Evolutionary conservation across 2,329 filamentous ascomycete genomes (phyloP).

Genomic region (Fulvia fulva): DNA sequence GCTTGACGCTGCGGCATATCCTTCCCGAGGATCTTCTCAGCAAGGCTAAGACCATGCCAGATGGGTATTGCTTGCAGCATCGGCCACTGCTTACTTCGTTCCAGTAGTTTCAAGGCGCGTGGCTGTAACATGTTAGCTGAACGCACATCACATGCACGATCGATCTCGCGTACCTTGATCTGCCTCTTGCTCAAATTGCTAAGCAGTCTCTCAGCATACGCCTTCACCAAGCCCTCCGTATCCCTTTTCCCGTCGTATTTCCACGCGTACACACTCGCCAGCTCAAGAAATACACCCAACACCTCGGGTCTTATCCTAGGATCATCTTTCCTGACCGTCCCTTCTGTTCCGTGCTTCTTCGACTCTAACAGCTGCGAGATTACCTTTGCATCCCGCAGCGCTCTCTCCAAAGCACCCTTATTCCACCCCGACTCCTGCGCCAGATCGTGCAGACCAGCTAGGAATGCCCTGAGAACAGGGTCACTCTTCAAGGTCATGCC

Average conservation of each 20-base stretch:
- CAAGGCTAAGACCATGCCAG: constrained; percentile 44
- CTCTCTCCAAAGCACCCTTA: constrained; percentile 35
- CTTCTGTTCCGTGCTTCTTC: constrained; percentile 35
- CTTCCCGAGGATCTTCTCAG: constrained; percentile 39
- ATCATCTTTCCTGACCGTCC: constrained; percentile 25
- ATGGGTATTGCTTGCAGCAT: constrained; percentile 36
- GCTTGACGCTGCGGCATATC: constrained; percentile 28
- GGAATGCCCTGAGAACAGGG: constrained; percentile 31
- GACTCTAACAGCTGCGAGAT: constrained; percentile 41
- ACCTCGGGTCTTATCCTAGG: constrained; percentile 35
- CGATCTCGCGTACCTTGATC: constrained; percentile 9
- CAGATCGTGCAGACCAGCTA: constrained; percentile 35
- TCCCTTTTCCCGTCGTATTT: constrained; percentile 33
- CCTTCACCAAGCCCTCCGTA: constrained; percentile 37
- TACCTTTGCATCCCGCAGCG: constrained; percentile 37
- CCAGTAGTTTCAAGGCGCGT: background rate
- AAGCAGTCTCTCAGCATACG: constrained; percentile 39
- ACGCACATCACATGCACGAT: background rate
- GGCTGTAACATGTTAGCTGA: constrained; percentile 1
- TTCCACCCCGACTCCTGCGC: constrained; percentile 36
- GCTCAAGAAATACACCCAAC: constrained; percentile 42
- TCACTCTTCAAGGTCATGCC: constrained; percentile 33
- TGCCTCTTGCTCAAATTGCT: constrained; percentile 21
- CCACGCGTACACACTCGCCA: constrained; percentile 40
- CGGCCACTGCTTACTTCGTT: constrained; percentile 14